Evolutionary conservation across 2,329 filamentous ascomycete genomes (phyloP).

Genomic region (Aspergillus awamori): DNA sequence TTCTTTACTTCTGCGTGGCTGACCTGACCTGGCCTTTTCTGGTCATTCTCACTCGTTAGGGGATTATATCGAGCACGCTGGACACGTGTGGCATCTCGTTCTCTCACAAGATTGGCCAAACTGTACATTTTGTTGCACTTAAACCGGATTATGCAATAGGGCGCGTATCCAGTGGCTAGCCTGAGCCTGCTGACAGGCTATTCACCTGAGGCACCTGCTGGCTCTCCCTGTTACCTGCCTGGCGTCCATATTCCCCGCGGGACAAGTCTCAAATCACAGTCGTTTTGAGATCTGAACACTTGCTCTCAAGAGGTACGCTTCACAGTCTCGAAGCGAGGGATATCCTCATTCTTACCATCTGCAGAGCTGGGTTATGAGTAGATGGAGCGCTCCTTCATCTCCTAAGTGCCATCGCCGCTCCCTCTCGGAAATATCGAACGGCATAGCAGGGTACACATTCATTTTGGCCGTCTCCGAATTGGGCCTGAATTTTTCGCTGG

Average conservation of each 20-base stretch:
- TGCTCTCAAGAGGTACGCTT: slow-evolving; percentile 3
- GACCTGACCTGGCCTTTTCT: neutral
- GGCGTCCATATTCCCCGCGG: no score
- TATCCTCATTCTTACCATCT: neutral
- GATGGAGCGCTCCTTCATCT: neutral
- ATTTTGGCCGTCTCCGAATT: neutral
- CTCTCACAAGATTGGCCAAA: neutral
- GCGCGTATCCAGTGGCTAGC: slow-evolving; percentile 4
- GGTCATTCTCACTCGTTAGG: no score
- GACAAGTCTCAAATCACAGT: neutral
- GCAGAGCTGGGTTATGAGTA: neutral
- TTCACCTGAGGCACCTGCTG: neutral
- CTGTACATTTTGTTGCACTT: neutral
- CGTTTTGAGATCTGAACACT: neutral
- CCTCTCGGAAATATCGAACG: neutral
- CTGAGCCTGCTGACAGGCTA: neutral
- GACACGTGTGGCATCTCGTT: no score
- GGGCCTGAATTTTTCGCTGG: slow-evolving; percentile 5
- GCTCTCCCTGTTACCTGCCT: neutral
- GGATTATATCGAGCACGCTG: no score
- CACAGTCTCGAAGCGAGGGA: neutral
- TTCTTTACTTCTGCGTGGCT: neutral
- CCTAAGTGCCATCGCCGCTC: neutral
- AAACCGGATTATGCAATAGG: neutral
- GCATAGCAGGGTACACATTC: neutral